Conservation (phyloP, 768 basidiomycete species). For the Amylocystis lapponica region DNA sequence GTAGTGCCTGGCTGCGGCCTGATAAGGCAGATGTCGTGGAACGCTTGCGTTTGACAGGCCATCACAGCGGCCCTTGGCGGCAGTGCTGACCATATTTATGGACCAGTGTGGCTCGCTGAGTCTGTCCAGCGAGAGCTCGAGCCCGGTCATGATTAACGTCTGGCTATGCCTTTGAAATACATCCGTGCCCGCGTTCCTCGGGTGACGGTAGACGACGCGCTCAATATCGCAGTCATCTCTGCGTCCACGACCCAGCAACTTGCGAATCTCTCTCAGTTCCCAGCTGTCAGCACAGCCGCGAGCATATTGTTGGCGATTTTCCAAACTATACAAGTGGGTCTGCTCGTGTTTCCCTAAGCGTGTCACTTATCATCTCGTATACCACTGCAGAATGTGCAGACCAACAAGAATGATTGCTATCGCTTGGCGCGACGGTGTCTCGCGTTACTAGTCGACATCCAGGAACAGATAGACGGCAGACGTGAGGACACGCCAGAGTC, state of each 20-base stretch:
- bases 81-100: no score
- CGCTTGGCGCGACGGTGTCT: conserved; percentile 36
- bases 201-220: conserved; percentile 20
- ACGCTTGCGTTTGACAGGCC: no score
- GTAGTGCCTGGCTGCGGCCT: no score
- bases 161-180: conserved; percentile 29
- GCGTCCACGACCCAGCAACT: conserved; percentile 27
- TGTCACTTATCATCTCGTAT: not conserved
- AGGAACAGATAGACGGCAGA: conserved; percentile 39
- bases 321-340: conserved; percentile 39
- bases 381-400: conserved; percentile 22
- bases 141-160: no score
- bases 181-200: conserved; percentile 22
- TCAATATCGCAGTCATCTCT: conserved; percentile 26
- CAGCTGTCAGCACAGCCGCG: conserved; percentile 37
- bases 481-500: conserved; percentile 38
- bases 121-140: no score
- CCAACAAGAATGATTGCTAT: conserved; percentile 35
- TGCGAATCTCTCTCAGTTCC: conserved; percentile 32
- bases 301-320: conserved; percentile 38
- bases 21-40: no score
- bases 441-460: conserved; percentile 36
- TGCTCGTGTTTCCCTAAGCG: conserved; percentile 6
- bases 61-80: no score
- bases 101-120: no score